phyloP scores from a whole-genome alignment of 2,329 filamentous ascomycete species.

The Epichloe sibirici region DNA sequence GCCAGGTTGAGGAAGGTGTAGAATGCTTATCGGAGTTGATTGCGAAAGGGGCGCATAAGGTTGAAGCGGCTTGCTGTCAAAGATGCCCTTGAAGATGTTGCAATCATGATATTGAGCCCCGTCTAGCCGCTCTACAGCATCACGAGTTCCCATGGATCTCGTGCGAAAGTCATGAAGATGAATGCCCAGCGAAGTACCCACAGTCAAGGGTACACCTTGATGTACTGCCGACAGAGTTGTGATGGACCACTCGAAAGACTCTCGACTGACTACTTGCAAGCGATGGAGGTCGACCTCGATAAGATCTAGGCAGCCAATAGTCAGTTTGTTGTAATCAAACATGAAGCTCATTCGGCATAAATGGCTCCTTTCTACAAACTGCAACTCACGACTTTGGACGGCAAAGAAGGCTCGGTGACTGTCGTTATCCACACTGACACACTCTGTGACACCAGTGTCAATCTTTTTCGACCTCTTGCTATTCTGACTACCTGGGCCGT shows the following conservation, averaged over 20 bases:
- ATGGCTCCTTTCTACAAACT: background rate
- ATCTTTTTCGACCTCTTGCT: slow-evolving; percentile 48
- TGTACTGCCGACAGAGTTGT: slow-evolving; percentile 65
- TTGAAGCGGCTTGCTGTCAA: slow-evolving; percentile 40
- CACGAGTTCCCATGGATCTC: slow-evolving; percentile 18
- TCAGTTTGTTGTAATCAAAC: background rate
- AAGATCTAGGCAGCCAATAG: slow-evolving; percentile 31
- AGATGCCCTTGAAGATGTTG: slow-evolving; percentile 27
- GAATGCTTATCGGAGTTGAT: slow-evolving; percentile 69
- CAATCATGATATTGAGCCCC: slow-evolving; percentile 11
- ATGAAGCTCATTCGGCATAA: background rate
- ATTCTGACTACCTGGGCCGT: slow-evolving; percentile 32
- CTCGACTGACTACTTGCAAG: slow-evolving; percentile 54
- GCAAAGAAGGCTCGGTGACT: slow-evolving; percentile 65
- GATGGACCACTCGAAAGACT: slow-evolving; percentile 70
- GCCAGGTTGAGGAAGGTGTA: slow-evolving; percentile 56
- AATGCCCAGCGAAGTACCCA: slow-evolving; percentile 71
- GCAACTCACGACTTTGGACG: slow-evolving; percentile 51
- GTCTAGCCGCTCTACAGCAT: slow-evolving; percentile 26
- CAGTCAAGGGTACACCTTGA: slow-evolving; percentile 58
- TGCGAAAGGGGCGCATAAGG: slow-evolving; percentile 64
- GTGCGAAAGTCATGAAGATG: slow-evolving; percentile 70
- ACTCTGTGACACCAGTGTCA: slow-evolving; percentile 65
- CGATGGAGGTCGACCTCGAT: slow-evolving; percentile 74
- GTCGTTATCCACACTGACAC: slow-evolving; percentile 64